Evolutionary conservation across 345 rosid species (phyloP), one percentile per base, ranked within the genome.

Genomic region (Lagerstroemia speciosa): DNA sequence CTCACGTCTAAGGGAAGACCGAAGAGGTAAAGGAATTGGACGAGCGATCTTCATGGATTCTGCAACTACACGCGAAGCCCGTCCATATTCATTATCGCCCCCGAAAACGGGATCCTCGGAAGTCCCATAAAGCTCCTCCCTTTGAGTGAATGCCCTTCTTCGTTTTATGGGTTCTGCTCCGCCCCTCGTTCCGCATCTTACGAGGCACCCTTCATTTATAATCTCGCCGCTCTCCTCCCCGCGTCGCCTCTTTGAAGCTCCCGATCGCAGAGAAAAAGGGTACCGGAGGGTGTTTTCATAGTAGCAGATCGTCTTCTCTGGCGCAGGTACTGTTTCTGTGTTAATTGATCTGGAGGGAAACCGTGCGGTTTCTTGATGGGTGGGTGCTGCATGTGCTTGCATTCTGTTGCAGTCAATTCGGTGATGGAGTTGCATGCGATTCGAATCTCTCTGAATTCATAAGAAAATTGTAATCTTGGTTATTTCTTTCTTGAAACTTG

Each of bases 51-150:
- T 48, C 53, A 48, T 48, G n/a, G n/a, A 62, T 45, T 62, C 67
- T 50, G 74, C 69, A 71, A 65, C 69, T 33, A 40, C 45, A 65
- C 74, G 74, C 48, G 19, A 57, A 64, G 69, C 19, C 53, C 74
- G 74, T 71, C 74, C 64, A 71, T 48, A 53, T 71, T 65, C 74
- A 71, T 65, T 45, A 58, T 30, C 53, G 64, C 1, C 41, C 9
- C n/a, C 52, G 26, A 40, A 55, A 26, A 32, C 22, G 40, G 14
- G 52, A 0, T 31, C 29, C 8, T n/a, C n/a, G 7, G 38, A 36
- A 36, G 38, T 64, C 32, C 52, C 60, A 24, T 16, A 63, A 24
- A 46, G 24, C 48, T 45, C 29, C 24, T n/a, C 40, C 0, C 32
- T 24, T 40, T 24, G 10, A 12, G 7, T 27, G 60, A 67, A 67